Conservation (phyloP, 2,329 filamentous ascomycete genomes). For the Colletotrichum brevisporum region DNA sequence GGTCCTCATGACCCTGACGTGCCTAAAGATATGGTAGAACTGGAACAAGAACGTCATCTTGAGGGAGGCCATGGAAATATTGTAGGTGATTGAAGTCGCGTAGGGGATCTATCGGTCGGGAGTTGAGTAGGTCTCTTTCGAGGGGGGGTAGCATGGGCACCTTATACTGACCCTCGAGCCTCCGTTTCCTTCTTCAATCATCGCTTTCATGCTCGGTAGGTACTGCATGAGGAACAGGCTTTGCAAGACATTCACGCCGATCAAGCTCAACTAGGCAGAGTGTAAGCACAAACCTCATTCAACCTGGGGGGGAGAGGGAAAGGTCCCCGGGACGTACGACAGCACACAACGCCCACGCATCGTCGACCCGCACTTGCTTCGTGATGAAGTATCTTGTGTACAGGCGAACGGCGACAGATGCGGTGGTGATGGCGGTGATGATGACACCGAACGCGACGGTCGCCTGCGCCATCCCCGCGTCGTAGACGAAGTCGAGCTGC, state of each 20-base stretch:
- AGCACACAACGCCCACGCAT: constrained; percentile 16
- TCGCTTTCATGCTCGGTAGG: neutral
- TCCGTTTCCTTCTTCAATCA: neutral
- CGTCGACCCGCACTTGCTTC: constrained; percentile 13
- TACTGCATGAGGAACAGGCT: constrained; percentile 3
- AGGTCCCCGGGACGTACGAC: constrained; percentile 1
- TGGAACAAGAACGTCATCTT: constrained; percentile 29
- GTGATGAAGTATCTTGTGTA: constrained; percentile 20
- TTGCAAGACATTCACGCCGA: constrained; percentile 5
- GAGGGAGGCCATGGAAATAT: constrained; percentile 13
- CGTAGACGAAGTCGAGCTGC: constrained; percentile 15
- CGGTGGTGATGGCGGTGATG: constrained; percentile 13
- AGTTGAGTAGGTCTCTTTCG: too few relatives aligned
- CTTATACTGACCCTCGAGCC: constrained; percentile 6
- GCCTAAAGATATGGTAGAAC: constrained; percentile 23
- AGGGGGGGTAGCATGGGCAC: too few relatives aligned
- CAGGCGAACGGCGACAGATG: constrained; percentile 9
- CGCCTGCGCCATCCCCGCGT: neutral
- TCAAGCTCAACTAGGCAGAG: neutral
- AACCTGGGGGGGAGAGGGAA: too few relatives aligned
- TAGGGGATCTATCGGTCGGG: constrained; percentile 4
- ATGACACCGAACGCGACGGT: constrained; percentile 19
- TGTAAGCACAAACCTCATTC: neutral
- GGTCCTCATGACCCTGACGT: constrained; percentile 24
- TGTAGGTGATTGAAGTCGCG: constrained; percentile 13